A percentile compares a stretch with the other conserved stretches of the same genome.
Conservation (phyloP, 2,329 filamentous ascomycete genomes). For the Colletotrichum sp. region DNA sequence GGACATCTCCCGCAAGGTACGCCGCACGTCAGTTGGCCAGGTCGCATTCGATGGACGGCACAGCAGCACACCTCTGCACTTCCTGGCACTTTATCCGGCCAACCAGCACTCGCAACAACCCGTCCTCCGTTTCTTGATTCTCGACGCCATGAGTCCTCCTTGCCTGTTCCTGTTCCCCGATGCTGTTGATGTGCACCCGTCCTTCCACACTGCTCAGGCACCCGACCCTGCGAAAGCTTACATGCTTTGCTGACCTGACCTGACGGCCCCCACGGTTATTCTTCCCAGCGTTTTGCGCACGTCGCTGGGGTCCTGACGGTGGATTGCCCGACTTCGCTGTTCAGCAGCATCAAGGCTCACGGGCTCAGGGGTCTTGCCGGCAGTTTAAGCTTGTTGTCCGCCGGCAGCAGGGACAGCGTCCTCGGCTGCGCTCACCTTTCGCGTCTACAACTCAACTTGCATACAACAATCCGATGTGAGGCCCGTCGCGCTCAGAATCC, state of each 20-base stretch:
- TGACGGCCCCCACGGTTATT: background rate
- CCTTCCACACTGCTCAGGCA: background rate
- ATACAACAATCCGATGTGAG: conserved; percentile 1
- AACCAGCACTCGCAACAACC: background rate
- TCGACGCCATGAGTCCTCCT: background rate
- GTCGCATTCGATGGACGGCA: background rate
- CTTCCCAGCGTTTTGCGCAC: background rate
- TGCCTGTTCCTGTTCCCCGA: background rate
- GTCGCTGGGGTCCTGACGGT: background rate
- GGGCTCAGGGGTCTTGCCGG: conserved; percentile 11
- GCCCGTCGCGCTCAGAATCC: background rate
- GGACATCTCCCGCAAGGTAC: background rate
- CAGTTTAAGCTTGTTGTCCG: conserved; percentile 1
- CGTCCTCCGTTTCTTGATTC: background rate
- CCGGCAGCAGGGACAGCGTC: background rate
- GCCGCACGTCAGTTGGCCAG: background rate
- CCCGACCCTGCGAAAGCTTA: background rate
- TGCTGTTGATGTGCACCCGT: background rate
- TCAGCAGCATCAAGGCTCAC: background rate
- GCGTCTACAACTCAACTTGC: background rate
- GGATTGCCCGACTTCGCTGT: background rate
- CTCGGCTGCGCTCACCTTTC: conserved; percentile 1
- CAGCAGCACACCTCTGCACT: background rate
- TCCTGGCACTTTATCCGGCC: background rate
- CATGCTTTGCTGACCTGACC: background rate